A percentile compares a stretch with the other conserved stretches of the same genome.
Evolutionary conservation across 2,329 filamentous ascomycete genomes (phyloP).

Genomic region (Aspergillus carbonarius): DNA sequence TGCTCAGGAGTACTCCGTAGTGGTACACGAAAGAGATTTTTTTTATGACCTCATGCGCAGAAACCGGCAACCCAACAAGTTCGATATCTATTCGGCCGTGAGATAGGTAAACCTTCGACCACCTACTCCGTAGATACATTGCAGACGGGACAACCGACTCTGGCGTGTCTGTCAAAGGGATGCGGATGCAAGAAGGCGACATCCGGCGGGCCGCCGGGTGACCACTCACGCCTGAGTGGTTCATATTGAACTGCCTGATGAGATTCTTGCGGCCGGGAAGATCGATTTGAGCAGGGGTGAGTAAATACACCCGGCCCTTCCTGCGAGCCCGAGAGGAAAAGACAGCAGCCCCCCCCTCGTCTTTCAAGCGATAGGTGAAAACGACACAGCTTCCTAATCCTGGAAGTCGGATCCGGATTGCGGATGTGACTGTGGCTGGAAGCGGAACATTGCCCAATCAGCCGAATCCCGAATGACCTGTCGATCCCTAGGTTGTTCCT

Average conservation of each 20-base stretch:
- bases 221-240: neutral
- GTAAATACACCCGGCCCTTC: neutral
- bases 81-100: neutral
- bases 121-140: too few species aligned
- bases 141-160: neutral
- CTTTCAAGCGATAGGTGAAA: too few species aligned
- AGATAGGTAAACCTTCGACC: neutral
- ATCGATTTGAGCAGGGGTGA: neutral
- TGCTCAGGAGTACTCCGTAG: neutral
- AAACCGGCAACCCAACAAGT: neutral
- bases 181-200: slow-evolving; percentile 19
- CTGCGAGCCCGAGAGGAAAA: neutral
- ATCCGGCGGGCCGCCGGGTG: slow-evolving; percentile 19
- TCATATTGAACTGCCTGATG: neutral
- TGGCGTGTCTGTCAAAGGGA: slow-evolving; percentile 14
- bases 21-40: neutral
- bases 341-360: too few species aligned
- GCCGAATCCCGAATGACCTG: neutral
- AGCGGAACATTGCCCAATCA: neutral
- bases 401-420: neutral
- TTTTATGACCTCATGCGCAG: neutral
- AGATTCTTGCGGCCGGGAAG: neutral
- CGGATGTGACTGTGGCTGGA: neutral
- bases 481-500: slow-evolving; percentile 8
- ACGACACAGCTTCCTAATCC: too few species aligned